Evolutionary conservation across 495 filamentous ascomycete genomes (phyloP), one percentile per base, ranked within the genome.

Genomic region (Annulohypoxylon stygium): DNA sequence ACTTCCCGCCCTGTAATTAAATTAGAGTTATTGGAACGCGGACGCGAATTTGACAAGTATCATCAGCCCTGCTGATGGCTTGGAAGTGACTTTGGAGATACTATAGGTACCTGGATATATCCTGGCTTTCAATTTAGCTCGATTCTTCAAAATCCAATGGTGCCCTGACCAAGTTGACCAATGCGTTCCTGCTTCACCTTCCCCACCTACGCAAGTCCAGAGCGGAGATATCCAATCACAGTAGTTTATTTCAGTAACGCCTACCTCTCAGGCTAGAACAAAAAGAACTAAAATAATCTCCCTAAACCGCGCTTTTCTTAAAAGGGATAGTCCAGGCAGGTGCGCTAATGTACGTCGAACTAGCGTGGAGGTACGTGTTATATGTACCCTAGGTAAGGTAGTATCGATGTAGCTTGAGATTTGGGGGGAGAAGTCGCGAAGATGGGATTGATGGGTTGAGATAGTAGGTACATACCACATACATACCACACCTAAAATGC

Each of bases 1-100:
- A 67, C 67, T 70, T 75, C 72, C 72, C 72, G 72, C 26, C 72
- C 67, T 70, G 72, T 43, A 75, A 75, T 75, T 75, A 75, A 75
- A 75, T 75, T 70, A 75, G 37, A 70, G 72, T 75, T 73, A 37
- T 67, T 57, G 41, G 41, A 36, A 43, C 50, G 5, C 37, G 36
- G 16, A 26, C 30, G 48, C 5, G 69, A 58, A 51, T 37, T 30
- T 53, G 20, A 25, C 16, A 67, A 48, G 70, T 73, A 73, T 53
- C 45, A 23, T 60, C 23, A 53, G 33, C 23, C 36, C 16, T 18
- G 43, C 25, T 41, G 2, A 0, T 8, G 7, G 59, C 11, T 47
- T 45, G 59, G 67, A 65, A 73, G 70, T 73, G 53, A 73, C 70
- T 53, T 68, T 68, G 23, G 11, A 54, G 37, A 30, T 71, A 30